Evolutionary conservation across 768 basidiomycete genomes (phyloP).

Genomic region (Clavulina sp.): DNA sequence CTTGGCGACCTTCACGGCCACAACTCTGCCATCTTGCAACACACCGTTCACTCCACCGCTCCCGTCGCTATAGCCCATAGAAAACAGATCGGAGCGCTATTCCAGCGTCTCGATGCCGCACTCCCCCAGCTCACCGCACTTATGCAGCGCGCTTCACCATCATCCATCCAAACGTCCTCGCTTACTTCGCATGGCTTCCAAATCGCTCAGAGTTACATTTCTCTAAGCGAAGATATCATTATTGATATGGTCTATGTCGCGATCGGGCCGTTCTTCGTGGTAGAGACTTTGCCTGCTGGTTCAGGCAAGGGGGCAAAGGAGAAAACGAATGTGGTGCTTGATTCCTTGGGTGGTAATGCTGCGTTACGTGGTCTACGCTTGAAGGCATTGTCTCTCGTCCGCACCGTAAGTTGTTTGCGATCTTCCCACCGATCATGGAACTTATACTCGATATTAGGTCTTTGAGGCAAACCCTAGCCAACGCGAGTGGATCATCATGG

Average conservation of each 20-base stretch:
- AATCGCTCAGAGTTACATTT: slow-evolving; percentile 30
- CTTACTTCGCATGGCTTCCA: too few species aligned
- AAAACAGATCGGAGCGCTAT: slow-evolving; percentile 32
- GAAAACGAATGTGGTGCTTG: slow-evolving; percentile 29
- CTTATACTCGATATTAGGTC: slow-evolving; percentile 31
- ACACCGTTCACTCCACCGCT: slow-evolving; percentile 26
- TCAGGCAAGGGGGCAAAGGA: slow-evolving; percentile 32
- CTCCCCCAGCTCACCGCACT: slow-evolving; percentile 61
- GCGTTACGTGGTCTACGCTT: slow-evolving; percentile 69
- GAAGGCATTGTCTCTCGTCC: slow-evolving; percentile 66
- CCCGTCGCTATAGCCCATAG: slow-evolving; percentile 15
- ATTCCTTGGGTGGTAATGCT: slow-evolving; percentile 43
- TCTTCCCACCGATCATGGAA: not conserved
- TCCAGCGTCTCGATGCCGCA: slow-evolving; percentile 52
- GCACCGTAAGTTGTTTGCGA: slow-evolving; percentile 45
- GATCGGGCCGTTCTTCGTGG: slow-evolving; percentile 86
- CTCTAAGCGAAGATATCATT: slow-evolving; percentile 82
- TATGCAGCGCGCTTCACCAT: slow-evolving; percentile 38
- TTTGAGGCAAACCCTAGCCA: slow-evolving; percentile 86
- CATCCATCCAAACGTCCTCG: too few species aligned
- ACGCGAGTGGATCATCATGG: slow-evolving; percentile 94
- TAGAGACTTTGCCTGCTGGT: slow-evolving; percentile 40
- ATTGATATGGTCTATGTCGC: slow-evolving; percentile 87
- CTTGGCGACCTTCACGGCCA: slow-evolving; percentile 13
- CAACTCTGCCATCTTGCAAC: slow-evolving; percentile 22